Conservation (phyloP, 495 filamentous ascomycete genomes). For the Aspergillus mulundensis region DNA sequence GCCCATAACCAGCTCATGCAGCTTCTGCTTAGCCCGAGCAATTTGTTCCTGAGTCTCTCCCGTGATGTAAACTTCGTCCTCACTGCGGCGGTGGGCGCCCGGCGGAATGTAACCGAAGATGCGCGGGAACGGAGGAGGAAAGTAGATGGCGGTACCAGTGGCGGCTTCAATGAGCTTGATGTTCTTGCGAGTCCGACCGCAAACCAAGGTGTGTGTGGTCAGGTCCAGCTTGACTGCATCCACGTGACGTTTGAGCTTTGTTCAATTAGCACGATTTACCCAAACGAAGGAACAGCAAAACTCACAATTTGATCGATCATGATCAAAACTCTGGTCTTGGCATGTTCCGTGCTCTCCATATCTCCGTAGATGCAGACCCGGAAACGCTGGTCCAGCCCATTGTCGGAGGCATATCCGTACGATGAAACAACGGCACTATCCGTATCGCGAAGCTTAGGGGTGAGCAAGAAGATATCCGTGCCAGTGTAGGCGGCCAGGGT, state of each 20-base stretch:
- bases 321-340: slow-evolving; percentile 91
- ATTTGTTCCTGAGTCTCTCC: slow-evolving; percentile 79
- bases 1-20: slow-evolving; percentile 73
- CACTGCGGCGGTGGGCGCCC: slow-evolving; percentile 70
- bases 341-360: slow-evolving; percentile 90
- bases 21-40: slow-evolving; percentile 77
- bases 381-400: slow-evolving; percentile 71
- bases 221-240: slow-evolving; percentile 79
- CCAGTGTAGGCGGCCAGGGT: slow-evolving; percentile 79
- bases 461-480: slow-evolving; percentile 92
- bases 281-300: slow-evolving; percentile 7
- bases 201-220: slow-evolving; percentile 83
- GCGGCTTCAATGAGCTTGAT: slow-evolving; percentile 94
- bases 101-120: slow-evolving; percentile 84
- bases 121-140: slow-evolving; percentile 86
- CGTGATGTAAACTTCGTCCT: slow-evolving; percentile 90
- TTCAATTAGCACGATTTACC: slow-evolving; percentile 26
- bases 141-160: slow-evolving; percentile 94
- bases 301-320: slow-evolving; percentile 96
- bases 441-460: slow-evolving; percentile 61
- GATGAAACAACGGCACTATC: slow-evolving; percentile 52
- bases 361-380: slow-evolving; percentile 93
- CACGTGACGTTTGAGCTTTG: slow-evolving; percentile 78
- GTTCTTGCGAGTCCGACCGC: slow-evolving; percentile 88
- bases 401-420: slow-evolving; percentile 64